Conservation (phyloP, 2,329 filamentous ascomycete species). For the Nemania bipapillata region DNA sequence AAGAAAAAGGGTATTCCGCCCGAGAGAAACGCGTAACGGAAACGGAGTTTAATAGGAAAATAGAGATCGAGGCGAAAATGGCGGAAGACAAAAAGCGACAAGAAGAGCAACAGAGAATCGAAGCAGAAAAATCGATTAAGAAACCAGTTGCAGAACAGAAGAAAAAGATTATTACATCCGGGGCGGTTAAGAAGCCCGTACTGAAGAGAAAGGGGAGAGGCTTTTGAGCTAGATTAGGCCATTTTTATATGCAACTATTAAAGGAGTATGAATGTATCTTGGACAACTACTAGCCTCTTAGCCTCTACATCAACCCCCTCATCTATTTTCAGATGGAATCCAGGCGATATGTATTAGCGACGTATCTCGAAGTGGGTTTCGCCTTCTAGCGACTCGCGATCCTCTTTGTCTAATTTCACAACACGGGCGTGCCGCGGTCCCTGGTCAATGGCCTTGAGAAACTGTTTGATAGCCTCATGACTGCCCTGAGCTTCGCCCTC, state of each 20-base stretch:
- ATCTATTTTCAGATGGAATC: neutral
- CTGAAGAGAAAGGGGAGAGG: conserved; percentile 67
- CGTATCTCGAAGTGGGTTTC: conserved; percentile 74
- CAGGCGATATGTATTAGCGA: conserved; percentile 44
- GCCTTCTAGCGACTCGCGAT: conserved; percentile 71
- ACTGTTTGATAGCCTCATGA: conserved; percentile 70
- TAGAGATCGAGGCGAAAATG: conserved; percentile 95
- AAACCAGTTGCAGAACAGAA: conserved; percentile 54
- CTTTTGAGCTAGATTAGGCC: conserved; percentile 52
- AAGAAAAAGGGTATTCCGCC: conserved; percentile 94
- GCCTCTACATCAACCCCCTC: neutral
- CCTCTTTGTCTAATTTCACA: conserved; percentile 75
- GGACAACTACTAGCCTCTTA: conserved; percentile 1
- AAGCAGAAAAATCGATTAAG: conserved; percentile 60
- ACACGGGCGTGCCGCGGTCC: conserved; percentile 80
- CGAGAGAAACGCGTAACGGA: conserved; percentile 88
- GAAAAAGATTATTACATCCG: conserved; percentile 71
- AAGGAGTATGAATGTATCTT: conserved; percentile 14
- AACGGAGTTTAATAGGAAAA: conserved; percentile 88
- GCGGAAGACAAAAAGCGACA: conserved; percentile 80
- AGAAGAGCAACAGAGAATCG: conserved; percentile 64
- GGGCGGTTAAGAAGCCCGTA: conserved; percentile 70
- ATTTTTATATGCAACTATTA: conserved; percentile 22
- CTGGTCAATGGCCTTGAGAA: conserved; percentile 78
- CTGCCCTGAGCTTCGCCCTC: conserved; percentile 88